Evolutionary conservation across 2,329 filamentous ascomycete genomes (phyloP).

Genomic region (Alternaria brassicae): DNA sequence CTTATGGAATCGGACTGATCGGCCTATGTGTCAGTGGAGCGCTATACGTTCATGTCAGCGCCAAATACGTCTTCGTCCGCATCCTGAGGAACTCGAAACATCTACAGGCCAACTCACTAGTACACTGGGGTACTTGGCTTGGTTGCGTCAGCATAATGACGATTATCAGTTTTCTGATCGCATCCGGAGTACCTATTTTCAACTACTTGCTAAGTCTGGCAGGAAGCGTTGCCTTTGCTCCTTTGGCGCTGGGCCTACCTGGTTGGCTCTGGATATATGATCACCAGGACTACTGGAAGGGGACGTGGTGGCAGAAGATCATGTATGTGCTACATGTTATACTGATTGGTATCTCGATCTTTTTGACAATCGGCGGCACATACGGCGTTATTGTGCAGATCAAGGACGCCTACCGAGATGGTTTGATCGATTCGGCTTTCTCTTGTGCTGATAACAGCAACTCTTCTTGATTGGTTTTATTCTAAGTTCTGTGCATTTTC

Average conservation of each 20-base stretch:
- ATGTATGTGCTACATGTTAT: constrained; percentile 53
- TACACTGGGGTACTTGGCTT: constrained; percentile 67
- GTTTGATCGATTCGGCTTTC: constrained; percentile 52
- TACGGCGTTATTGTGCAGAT: constrained; percentile 61
- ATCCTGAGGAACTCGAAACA: constrained; percentile 60
- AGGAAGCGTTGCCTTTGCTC: constrained; percentile 60
- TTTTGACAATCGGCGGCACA: constrained; percentile 59
- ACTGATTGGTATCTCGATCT: constrained; percentile 56
- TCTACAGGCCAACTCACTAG: constrained; percentile 59
- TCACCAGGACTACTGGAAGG: constrained; percentile 52
- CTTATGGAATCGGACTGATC: constrained; percentile 65
- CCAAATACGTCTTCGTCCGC: constrained; percentile 65
- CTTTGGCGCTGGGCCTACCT: constrained; percentile 57
- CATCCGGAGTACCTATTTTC: constrained; percentile 63
- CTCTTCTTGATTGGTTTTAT: constrained; percentile 26
- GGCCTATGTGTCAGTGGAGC: constrained; percentile 61
- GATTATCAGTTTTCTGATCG: constrained; percentile 59
- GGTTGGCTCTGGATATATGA: constrained; percentile 62
- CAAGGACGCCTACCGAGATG: constrained; percentile 59
- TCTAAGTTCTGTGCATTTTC: neutral
- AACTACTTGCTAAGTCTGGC: constrained; percentile 60
- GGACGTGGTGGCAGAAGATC: constrained; percentile 43
- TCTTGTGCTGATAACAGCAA: constrained; percentile 44
- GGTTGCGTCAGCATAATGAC: constrained; percentile 54
- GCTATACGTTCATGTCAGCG: constrained; percentile 59